Base-by-base conservation (phyloP, 176 grass and related monocot species). In the Melocanna baccifera region DNA sequence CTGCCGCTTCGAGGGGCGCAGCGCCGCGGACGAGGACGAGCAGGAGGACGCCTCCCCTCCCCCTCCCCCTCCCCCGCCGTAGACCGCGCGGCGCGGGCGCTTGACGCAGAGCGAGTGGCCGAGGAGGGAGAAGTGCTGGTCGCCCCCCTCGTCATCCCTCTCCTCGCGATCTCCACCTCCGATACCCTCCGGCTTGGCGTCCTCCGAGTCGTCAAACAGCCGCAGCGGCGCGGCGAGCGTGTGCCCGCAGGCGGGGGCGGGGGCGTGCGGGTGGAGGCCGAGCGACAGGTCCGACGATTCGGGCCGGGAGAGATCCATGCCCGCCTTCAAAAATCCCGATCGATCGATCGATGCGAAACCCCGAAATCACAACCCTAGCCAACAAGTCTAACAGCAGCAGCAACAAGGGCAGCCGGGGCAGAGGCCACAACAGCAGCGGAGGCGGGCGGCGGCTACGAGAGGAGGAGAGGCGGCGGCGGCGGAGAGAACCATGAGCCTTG, bases 101-200 rank as follows among this genome's bases (percentile, higher is more conserved):
- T 95, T 98, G 80, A 98, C 76, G 91, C 89, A 95, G 77, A 98
- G 87, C 26, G 93, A 48, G 83, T 98, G 92, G 3, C 96, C 93
- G 7, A 95, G 82, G 78, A 98, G 92, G 48, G 83, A 91, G 80
- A 94, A 83, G 76, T 87, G 86, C 57, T 91, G 89, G 83, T 94
- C 89, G 19, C 67, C 75, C 23, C 45, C 86, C 11, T 86, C 88
- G 0, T 83, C 88, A 19, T 86, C 71, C 25, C 26, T 72, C 67
- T 16, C 58, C 3, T 40, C 61, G 2, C 23, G 77, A 1, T 29
- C 84, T 36, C 53, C 78, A 25, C 42, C 55, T 8, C 46, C 83
- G 16, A 86, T 28, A 2, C 36, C 76, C 81, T 84, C 87, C 48
- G 80, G 78, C 58, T 89, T 80, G 2, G 61, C 40, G 48, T 86